phyloP scores from a whole-genome alignment of 208 protist genomes.

The Leptomonas pyrrhocoris region DNA sequence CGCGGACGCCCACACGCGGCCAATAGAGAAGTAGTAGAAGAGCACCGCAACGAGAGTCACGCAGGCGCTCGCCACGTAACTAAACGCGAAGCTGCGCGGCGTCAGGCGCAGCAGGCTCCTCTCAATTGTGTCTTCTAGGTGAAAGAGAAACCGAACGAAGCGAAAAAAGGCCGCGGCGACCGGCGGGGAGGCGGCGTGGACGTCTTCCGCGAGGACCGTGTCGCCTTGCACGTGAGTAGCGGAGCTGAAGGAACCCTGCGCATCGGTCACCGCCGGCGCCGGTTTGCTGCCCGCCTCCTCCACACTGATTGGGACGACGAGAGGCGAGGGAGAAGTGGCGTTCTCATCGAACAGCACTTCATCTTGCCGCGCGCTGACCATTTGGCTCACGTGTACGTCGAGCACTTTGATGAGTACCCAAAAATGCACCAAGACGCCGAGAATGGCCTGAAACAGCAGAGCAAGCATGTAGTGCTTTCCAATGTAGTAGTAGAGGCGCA shows the following conservation, averaged over 20 bases:
- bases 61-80: slow-evolving; percentile 22
- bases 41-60: slow-evolving; percentile 29
- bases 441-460: slow-evolving; percentile 67
- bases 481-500: slow-evolving; percentile 80
- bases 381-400: slow-evolving; percentile 31
- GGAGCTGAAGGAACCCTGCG: neutral
- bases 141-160: slow-evolving; percentile 31
- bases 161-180: neutral
- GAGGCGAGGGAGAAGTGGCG: neutral
- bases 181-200: neutral
- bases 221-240: neutral
- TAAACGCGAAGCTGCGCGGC: slow-evolving; percentile 33
- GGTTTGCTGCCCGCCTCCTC: slow-evolving; percentile 3
- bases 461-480: slow-evolving; percentile 60
- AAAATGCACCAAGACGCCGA: slow-evolving; percentile 61
- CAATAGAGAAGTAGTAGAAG: slow-evolving; percentile 39
- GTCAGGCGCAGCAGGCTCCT: slow-evolving; percentile 28
- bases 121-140: slow-evolving; percentile 41
- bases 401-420: slow-evolving; percentile 56
- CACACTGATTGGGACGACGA: neutral
- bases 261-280: neutral
- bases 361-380: slow-evolving; percentile 11
- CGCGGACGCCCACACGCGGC: slow-evolving; percentile 13
- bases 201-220: neutral
- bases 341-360: slow-evolving; percentile 7